A percentile compares a stretch with the other conserved stretches of the same genome.
Conservation (phyloP, 805 yeast species). For the Cyberlindnera suaveolens region DNA sequence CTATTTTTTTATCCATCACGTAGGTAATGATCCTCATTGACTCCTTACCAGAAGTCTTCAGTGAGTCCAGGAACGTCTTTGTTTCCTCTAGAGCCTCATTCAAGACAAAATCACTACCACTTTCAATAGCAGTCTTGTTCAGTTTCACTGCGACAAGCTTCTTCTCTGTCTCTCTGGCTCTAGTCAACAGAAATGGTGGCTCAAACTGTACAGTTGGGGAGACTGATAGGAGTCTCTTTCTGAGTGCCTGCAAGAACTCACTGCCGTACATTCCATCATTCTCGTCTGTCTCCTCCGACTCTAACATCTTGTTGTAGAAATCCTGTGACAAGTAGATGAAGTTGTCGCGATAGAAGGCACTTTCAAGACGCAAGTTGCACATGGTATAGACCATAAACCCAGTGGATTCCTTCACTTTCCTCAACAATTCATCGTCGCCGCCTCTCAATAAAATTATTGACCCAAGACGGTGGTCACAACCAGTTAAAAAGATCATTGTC, state of each 20-base stretch:
- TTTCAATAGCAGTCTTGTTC: slow-evolving; percentile 16
- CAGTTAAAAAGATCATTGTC: slow-evolving; percentile 73
- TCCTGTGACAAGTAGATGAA: slow-evolving; percentile 45
- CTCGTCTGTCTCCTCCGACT: slow-evolving; percentile 4
- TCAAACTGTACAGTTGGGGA: slow-evolving; percentile 82
- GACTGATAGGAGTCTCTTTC: slow-evolving; percentile 58
- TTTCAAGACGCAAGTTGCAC: slow-evolving; percentile 77
- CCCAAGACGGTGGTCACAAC: slow-evolving; percentile 68
- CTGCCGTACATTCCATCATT: slow-evolving; percentile 25
- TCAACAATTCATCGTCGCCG: slow-evolving; percentile 51
- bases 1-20: slow-evolving; percentile 26
- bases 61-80: slow-evolving; percentile 3
- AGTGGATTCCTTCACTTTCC: slow-evolving; percentile 67
- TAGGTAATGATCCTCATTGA: slow-evolving; percentile 26
- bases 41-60: slow-evolving; percentile 19
- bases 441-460: slow-evolving; percentile 88
- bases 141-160: slow-evolving; percentile 24
- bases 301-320: slow-evolving; percentile 25
- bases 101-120: slow-evolving; percentile 12
- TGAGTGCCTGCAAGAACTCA: slow-evolving; percentile 34
- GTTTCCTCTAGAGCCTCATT: slow-evolving; percentile 10
- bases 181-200: slow-evolving; percentile 55
- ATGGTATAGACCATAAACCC: slow-evolving; percentile 76
- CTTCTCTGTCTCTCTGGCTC: slow-evolving; percentile 48
- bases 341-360: slow-evolving; percentile 64